These are phyloP conservation scores for Gaultheria prostrata DNA, from an alignment of 148 eudicot genomes.

Conservation along the genomic window DNA sequence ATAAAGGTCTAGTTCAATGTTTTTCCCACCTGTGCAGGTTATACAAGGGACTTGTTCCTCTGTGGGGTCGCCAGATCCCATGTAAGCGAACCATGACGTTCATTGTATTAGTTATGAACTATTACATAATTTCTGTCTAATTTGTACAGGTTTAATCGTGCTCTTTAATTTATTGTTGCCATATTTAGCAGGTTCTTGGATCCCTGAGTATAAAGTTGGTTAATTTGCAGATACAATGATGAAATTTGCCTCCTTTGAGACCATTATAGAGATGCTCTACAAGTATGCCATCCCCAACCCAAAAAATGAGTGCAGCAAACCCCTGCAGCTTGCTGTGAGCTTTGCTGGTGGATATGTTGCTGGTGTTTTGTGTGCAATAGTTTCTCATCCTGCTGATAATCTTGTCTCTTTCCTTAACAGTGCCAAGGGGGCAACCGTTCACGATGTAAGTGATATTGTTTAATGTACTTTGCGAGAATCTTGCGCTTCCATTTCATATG, in stretches of 20 bases:
- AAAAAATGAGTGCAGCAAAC: slow-evolving; percentile 78
- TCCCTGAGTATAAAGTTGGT: slow-evolving; percentile 3
- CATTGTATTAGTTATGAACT: not conserved
- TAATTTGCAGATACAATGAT: slow-evolving; percentile 83
- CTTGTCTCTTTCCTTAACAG: slow-evolving; percentile 96
- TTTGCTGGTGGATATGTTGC: slow-evolving; percentile 96
- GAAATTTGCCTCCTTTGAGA: slow-evolving; percentile 97
- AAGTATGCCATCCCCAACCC: slow-evolving; percentile 85
- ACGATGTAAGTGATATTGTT: slow-evolving; percentile 62
- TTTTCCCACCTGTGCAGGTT: slow-evolving; percentile 23
- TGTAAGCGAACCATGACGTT: slow-evolving; percentile 33
- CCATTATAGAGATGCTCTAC: slow-evolving; percentile 77
- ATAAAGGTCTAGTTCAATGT: not conserved
- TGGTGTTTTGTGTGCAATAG: slow-evolving; percentile 89
- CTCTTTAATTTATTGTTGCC: not conserved
- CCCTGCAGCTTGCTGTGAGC: slow-evolving; percentile 88
- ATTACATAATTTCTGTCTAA: not conserved
- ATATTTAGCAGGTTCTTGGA: not conserved
- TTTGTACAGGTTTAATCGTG: not conserved
- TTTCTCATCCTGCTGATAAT: slow-evolving; percentile 94
- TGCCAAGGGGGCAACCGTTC: slow-evolving; percentile 90
- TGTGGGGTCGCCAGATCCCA: slow-evolving; percentile 36
- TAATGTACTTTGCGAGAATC: not conserved
- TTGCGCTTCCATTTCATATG: not conserved
- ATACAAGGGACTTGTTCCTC: slow-evolving; percentile 46